Evolutionary conservation across 2,329 filamentous ascomycete genomes (phyloP).

Genomic region (Blastomyces gilchristii): DNA sequence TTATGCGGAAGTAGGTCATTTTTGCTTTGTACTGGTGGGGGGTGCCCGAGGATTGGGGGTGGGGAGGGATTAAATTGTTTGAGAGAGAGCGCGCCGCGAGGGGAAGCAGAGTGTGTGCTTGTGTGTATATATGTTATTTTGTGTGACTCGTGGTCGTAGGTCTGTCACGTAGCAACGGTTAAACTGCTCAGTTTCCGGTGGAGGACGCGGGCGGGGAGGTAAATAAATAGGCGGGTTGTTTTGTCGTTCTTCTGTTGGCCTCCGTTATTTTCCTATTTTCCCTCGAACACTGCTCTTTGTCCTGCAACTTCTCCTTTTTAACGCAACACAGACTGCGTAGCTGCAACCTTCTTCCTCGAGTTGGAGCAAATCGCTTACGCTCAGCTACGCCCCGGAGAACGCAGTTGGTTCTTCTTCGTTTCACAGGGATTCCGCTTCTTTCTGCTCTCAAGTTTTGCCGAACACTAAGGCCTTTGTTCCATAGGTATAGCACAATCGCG

Average conservation of each 20-base stretch:
- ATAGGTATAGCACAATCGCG: neutral
- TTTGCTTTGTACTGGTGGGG: neutral
- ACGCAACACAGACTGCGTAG: neutral
- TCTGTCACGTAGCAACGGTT: slow-evolving; percentile 1
- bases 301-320: neutral
- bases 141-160: neutral
- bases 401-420: neutral
- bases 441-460: neutral
- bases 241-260: neutral
- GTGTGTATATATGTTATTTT: neutral
- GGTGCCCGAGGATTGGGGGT: no score
- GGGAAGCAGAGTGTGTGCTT: neutral
- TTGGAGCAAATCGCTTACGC: neutral
- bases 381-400: neutral
- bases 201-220: neutral
- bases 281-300: neutral
- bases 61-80: neutral
- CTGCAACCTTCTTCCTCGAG: neutral
- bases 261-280: neutral
- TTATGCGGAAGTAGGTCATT: slow-evolving; percentile 84
- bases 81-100: neutral
- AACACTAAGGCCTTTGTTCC: neutral
- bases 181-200: neutral
- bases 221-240: neutral
- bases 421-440: neutral